phyloP scores from a whole-genome alignment of 352 stramenopile species.

The Globisporangium radiosum region DNA sequence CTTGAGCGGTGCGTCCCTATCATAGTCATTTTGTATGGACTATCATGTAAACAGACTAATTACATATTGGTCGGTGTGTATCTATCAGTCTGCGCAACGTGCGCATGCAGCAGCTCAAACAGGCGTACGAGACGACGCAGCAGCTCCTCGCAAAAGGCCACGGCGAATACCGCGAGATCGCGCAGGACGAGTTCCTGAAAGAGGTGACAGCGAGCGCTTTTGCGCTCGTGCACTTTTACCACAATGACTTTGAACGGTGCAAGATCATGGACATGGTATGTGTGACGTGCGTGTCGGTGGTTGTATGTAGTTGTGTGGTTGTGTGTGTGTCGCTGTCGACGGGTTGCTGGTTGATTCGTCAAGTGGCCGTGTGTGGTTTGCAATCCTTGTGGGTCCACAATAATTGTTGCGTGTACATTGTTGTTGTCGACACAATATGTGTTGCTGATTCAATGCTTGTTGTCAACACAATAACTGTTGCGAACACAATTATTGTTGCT shows the following conservation, averaged over 20 bases:
- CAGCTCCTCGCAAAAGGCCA: conserved; percentile 62
- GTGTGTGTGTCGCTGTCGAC: neutral
- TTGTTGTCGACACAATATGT: too few relatives aligned
- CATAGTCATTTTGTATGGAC: neutral
- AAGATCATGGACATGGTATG: conserved; percentile 94
- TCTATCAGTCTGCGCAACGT: conserved; percentile 62
- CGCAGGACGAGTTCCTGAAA: conserved; percentile 93
- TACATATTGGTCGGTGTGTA: neutral
- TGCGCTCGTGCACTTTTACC: conserved; percentile 94
- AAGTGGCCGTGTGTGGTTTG: too few relatives aligned
- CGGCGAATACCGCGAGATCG: conserved; percentile 87
- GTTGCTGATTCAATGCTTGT: too few relatives aligned
- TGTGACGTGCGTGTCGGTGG: too few relatives aligned
- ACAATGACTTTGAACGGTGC: conserved; percentile 96
- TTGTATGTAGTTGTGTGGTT: neutral
- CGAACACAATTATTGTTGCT: too few relatives aligned
- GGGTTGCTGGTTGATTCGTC: too few relatives aligned
- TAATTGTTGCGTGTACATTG: too few relatives aligned
- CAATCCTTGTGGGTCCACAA: too few relatives aligned
- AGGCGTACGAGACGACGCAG: conserved; percentile 53
- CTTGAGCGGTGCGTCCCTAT: conserved; percentile 37
- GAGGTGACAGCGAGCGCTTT: conserved; percentile 87
- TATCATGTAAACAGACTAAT: neutral
- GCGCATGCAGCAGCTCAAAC: conserved; percentile 70
- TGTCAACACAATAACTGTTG: too few relatives aligned